Conservation (phyloP, 2,329 filamentous ascomycete genomes). For the Phialophora tarda region DNA sequence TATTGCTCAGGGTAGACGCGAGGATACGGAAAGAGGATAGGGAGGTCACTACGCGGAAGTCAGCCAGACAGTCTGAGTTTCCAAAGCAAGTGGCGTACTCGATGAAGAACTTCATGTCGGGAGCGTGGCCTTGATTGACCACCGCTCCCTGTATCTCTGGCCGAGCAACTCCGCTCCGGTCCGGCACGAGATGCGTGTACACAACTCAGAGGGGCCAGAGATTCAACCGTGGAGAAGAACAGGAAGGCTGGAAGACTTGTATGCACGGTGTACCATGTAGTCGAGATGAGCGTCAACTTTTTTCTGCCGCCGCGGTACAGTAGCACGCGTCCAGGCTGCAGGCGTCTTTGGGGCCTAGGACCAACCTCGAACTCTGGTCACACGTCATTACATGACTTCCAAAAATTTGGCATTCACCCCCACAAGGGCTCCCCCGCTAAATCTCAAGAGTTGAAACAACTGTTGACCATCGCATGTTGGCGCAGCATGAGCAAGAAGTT, state of each 20-base stretch:
- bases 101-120: slow-evolving; percentile 78
- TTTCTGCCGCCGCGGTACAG: neutral
- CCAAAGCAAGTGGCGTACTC: slow-evolving; percentile 58
- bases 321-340: neutral
- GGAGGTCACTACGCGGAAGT: slow-evolving; percentile 61
- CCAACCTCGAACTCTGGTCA: neutral
- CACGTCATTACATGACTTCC: slow-evolving; percentile 16
- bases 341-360: neutral
- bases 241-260: neutral
- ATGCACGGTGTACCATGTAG: neutral
- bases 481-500: slow-evolving; percentile 65
- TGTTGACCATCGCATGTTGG: neutral
- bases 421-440: slow-evolving; percentile 1
- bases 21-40: slow-evolving; percentile 75
- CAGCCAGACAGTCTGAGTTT: slow-evolving; percentile 22
- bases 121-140: slow-evolving; percentile 16
- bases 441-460: neutral
- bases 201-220: no score
- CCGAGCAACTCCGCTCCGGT: neutral
- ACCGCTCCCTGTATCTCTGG: neutral
- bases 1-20: slow-evolving; percentile 76
- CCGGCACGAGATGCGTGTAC: neutral
- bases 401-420: slow-evolving; percentile 2
- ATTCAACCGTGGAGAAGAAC: neutral
- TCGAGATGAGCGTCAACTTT: neutral